Evolutionary conservation across 805 yeast genomes (phyloP).

Genomic region (Blastobotrys peoriensis): DNA sequence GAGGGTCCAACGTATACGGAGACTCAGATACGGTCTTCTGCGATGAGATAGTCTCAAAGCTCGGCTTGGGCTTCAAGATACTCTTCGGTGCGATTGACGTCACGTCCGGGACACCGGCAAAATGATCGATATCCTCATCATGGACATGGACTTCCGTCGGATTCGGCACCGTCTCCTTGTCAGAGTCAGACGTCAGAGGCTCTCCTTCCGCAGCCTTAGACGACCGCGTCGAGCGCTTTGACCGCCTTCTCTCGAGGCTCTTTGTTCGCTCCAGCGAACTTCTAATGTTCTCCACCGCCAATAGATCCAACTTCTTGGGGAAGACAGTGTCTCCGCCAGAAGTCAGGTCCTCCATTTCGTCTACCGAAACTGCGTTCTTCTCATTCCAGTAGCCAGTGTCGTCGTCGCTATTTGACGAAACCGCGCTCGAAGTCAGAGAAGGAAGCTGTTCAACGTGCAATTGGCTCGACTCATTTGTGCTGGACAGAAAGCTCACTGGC

Average conservation of each 20-base stretch:
- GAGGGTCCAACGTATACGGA: constrained; percentile 1
- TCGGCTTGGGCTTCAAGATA: constrained; percentile 14
- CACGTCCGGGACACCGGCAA: constrained; percentile 2
- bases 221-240: constrained; percentile 19
- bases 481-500: not conserved
- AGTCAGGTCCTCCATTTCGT: constrained; percentile 15
- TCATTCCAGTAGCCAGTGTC: constrained; percentile 9
- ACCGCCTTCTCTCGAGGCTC: constrained; percentile 30
- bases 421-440: constrained; percentile 13
- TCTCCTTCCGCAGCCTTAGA: not conserved
- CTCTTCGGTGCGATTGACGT: constrained; percentile 10
- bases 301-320: constrained; percentile 28
- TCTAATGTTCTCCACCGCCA: constrained; percentile 29
- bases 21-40: constrained; percentile 3
- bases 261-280: constrained; percentile 31
- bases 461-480: constrained; percentile 1
- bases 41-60: constrained; percentile 4
- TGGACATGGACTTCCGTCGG: constrained; percentile 26
- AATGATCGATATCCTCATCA: constrained; percentile 6
- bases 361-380: constrained; percentile 1
- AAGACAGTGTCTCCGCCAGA: constrained; percentile 30
- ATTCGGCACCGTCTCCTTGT: constrained; percentile 27
- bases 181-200: constrained; percentile 2
- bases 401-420: not conserved
- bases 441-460: constrained; percentile 11